Base-by-base conservation (phyloP, 1,284 basidiomycete genomes). In the Sporisorium iseilematis-ciliati region DNA sequence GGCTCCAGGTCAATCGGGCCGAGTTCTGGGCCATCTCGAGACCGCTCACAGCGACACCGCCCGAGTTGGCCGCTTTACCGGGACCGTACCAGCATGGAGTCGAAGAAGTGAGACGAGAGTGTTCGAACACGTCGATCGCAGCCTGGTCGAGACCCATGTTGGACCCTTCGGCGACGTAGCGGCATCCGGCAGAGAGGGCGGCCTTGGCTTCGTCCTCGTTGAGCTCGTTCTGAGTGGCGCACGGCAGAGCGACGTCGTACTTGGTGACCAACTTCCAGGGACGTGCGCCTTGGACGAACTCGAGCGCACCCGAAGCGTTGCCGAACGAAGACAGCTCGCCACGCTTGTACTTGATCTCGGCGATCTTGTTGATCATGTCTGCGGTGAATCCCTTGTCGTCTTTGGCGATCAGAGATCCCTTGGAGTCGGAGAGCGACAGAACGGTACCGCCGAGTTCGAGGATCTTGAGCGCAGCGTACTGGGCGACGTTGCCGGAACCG, bases 161-260 rank as follows among this genome's bases (percentile, higher is more conserved):
- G 77, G 90, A 91, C 35, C 92, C 92, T 86, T 93, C 92, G 65
- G 92, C 92, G 61, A 93, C 89, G 86, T 91, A 91, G 81, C 89
- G 87, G 80, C 90, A 89, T 75, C 92, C 92, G 43, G 91, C 90
- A 79, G 89, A 89, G 84, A 92, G 83, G 75, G 92, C 89, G 10
- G 89, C 90, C 86, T 91, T 87, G 60, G 92, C 92, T 85, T 93
- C 92, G 75, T 89, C 89, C 52, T 87, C 89, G 46, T 88, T 89
- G 60, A 93, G 88, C 86, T 93, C 92, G 87, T 93, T 93, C 86
- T 93, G 91, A 26, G 91, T 92, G 14, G 92, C 92, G 65, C 89
- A 91, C 23, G 92, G 92, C 21, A 93, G 88, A 3, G 91, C 92
- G 73, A 92, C 89, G 87, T 93, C 91, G 69, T 79, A 82, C 77